Conservation (phyloP, 1,284 basidiomycete genomes). For the Wallemia mellicola region DNA sequence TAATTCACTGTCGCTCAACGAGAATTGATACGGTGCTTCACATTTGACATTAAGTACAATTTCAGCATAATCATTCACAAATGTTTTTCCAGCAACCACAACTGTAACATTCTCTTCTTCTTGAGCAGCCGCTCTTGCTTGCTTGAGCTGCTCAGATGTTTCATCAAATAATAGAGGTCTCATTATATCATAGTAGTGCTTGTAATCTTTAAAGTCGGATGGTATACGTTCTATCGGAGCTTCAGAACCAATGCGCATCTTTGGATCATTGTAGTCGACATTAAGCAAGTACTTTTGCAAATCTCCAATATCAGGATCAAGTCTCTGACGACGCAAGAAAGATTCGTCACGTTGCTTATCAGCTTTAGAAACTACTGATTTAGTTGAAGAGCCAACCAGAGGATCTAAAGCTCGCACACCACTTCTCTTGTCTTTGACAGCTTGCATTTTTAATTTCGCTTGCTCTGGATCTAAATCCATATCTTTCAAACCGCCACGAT, state of each 20-base stretch:
- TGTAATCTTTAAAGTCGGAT: slow-evolving; percentile 30
- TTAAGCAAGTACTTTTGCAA: slow-evolving; percentile 54
- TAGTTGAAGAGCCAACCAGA: neutral
- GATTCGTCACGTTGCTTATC: neutral
- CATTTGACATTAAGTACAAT: slow-evolving; percentile 29
- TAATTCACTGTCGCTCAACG: slow-evolving; percentile 5
- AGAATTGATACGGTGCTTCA: slow-evolving; percentile 4
- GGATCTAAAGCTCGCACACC: neutral
- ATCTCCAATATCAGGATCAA: slow-evolving; percentile 49
- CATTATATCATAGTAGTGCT: slow-evolving; percentile 44
- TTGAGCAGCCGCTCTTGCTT: slow-evolving; percentile 34
- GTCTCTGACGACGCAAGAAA: slow-evolving; percentile 28
- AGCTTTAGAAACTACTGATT: slow-evolving; percentile 2
- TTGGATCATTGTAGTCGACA: slow-evolving; percentile 34
- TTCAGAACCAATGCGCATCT: slow-evolving; percentile 11
- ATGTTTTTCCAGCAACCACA: slow-evolving; percentile 31
- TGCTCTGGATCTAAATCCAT: slow-evolving; percentile 1
- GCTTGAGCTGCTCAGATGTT: slow-evolving; percentile 62
- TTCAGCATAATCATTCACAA: slow-evolving; percentile 39
- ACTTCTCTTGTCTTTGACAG: slow-evolving; percentile 4
- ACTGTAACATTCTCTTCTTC: slow-evolving; percentile 24
- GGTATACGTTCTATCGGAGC: slow-evolving; percentile 24
- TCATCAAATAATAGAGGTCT: slow-evolving; percentile 71
- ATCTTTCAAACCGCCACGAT: slow-evolving; percentile 6
- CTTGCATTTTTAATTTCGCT: neutral